phyloP scores from a whole-genome alignment of 2,329 filamentous ascomycete genomes.

The Nemania sp. region DNA sequence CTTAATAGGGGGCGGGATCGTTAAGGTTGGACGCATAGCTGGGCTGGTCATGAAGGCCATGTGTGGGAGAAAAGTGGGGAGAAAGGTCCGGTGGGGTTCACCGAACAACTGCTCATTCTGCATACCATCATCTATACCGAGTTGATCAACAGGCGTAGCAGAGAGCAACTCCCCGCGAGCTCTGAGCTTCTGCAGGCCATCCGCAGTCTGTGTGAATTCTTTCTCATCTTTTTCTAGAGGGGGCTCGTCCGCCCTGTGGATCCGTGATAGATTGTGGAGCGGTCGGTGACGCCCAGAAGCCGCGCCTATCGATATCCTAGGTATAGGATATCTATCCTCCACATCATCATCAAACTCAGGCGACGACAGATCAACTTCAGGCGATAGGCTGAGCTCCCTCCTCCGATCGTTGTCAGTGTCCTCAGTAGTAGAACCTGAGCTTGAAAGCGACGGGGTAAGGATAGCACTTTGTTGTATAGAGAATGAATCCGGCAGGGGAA shows the following conservation, averaged over 20 bases:
- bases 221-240: constrained; percentile 92
- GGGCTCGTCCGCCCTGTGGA: constrained; percentile 76
- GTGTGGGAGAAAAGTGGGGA: constrained; percentile 40
- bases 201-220: constrained; percentile 95
- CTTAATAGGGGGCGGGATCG: constrained; percentile 46
- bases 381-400: constrained; percentile 80
- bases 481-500: constrained; percentile 71
- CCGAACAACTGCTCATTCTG: constrained; percentile 59
- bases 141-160: constrained; percentile 42
- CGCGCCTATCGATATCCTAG: constrained; percentile 65
- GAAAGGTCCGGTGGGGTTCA: constrained; percentile 42
- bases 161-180: constrained; percentile 51
- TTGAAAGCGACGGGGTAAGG: constrained; percentile 83
- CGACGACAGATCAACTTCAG: constrained; percentile 88
- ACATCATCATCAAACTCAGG: constrained; percentile 80
- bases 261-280: constrained; percentile 53
- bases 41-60: constrained; percentile 57
- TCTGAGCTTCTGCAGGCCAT: constrained; percentile 73
- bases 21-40: constrained; percentile 54
- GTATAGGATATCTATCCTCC: constrained; percentile 59
- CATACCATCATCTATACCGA: constrained; percentile 47
- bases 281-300: constrained; percentile 42
- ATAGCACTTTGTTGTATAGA: constrained; percentile 56
- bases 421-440: constrained; percentile 67
- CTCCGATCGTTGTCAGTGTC: constrained; percentile 69